Evolutionary conservation across 495 filamentous ascomycete genomes (phyloP).

Genomic region (Lasiosphaeriaceae sp.): DNA sequence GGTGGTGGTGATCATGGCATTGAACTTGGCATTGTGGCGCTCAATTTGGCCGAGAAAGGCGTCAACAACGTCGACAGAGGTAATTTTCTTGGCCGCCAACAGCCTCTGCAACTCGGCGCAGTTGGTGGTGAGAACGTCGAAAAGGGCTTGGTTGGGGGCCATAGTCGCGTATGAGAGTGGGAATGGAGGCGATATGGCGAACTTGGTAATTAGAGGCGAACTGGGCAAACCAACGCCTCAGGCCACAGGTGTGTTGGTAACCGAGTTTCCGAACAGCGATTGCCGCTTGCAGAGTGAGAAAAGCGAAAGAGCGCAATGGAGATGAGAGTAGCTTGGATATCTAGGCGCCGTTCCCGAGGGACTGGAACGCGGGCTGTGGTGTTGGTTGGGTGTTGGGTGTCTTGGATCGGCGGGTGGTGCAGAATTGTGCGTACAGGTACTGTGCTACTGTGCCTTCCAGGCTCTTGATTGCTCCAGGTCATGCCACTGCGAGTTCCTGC

Average conservation of each 20-base stretch:
- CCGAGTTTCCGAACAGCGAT: background rate
- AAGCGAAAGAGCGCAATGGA: background rate
- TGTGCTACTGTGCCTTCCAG: background rate
- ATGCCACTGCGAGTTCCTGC: too few relatives aligned
- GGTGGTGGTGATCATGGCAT: slow-evolving; percentile 4
- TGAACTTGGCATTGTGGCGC: background rate
- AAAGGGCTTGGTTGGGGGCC: background rate
- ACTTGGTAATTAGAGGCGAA: background rate
- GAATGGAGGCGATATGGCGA: background rate
- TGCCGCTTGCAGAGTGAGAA: background rate
- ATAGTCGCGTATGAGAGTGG: background rate
- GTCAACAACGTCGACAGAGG: background rate
- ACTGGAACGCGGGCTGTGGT: background rate
- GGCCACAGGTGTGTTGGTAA: too few relatives aligned
- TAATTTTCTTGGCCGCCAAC: background rate
- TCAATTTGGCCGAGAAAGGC: background rate
- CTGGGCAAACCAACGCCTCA: background rate
- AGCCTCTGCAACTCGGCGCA: background rate
- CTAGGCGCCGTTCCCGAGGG: background rate
- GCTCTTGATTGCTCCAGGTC: background rate
- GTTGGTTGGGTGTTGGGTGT: background rate
- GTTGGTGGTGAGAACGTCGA: background rate
- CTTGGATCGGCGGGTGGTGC: background rate
- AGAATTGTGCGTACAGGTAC: background rate
- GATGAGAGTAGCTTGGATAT: background rate